Percentiles rank a stretch among this genome's conserved stretches.
Conservation (phyloP, 495 filamentous ascomycete genomes). For the Penicillium bovifimosum region DNA sequence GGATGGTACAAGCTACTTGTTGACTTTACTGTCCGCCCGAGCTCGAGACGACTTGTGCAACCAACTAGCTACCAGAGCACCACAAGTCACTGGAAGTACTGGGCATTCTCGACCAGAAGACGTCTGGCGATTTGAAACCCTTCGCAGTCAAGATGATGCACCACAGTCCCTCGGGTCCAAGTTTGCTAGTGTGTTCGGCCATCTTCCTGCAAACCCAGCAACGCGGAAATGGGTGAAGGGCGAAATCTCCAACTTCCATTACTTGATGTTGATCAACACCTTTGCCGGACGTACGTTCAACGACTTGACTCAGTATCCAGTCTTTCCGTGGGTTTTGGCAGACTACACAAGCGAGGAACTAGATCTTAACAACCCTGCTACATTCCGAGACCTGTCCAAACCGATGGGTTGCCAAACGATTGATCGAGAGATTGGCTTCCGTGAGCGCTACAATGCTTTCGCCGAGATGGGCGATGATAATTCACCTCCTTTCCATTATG, state of each 20-base stretch:
- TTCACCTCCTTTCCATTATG: constrained; percentile 86
- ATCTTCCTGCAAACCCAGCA: constrained; percentile 64
- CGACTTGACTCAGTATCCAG: constrained; percentile 94
- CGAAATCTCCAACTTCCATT: constrained; percentile 97
- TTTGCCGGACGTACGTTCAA: constrained; percentile 97
- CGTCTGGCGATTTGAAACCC: constrained; percentile 79
- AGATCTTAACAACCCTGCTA: constrained; percentile 73
- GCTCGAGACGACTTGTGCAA: constrained; percentile 73
- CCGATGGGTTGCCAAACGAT: constrained; percentile 93
- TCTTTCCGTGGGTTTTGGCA: constrained; percentile 94
- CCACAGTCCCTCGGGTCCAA: constrained; percentile 82
- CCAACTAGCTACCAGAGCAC: constrained; percentile 68
- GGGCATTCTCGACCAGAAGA: constrained; percentile 57
- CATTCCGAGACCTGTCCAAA: constrained; percentile 87
- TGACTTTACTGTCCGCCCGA: constrained; percentile 69
- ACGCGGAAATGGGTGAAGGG: constrained; percentile 89
- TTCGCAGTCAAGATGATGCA: constrained; percentile 74
- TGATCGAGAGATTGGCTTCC: constrained; percentile 68
- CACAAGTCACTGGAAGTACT: constrained; percentile 59
- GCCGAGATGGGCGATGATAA: constrained; percentile 83
- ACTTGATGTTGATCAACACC: constrained; percentile 96
- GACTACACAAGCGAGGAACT: constrained; percentile 97
- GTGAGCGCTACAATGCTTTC: constrained; percentile 77
- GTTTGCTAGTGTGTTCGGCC: constrained; percentile 91
- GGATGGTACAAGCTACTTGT: constrained; percentile 88